These are phyloP conservation scores for Schizopora paradoxa DNA, from an alignment of 1,284 basidiomycete species.

Conservation along the genomic window DNA sequence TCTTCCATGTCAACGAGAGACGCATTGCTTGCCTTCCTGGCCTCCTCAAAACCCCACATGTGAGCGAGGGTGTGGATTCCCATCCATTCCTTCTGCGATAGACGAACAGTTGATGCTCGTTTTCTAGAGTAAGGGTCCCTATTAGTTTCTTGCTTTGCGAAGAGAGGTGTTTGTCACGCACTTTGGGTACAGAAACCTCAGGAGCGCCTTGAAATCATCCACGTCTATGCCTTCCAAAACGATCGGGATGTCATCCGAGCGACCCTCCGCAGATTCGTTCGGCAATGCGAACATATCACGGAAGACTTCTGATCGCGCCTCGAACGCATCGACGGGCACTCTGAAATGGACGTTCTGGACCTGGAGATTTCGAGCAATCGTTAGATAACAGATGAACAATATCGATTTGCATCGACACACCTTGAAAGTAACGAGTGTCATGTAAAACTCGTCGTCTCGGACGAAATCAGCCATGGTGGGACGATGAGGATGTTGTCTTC, in stretches of 20 bases:
- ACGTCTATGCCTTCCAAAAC: conserved; percentile 3
- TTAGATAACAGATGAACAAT: not conserved
- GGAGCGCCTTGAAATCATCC: conserved; percentile 6
- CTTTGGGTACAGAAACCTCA: conserved; percentile 5
- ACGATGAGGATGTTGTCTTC: no score
- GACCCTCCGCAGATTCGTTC: not conserved
- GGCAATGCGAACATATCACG: conserved; percentile 4
- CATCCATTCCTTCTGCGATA: conserved; percentile 9
- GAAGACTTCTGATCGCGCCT: conserved; percentile 13
- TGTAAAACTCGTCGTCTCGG: conserved; percentile 6
- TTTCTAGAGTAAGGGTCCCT: not conserved
- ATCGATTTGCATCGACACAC: not conserved
- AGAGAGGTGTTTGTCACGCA: conserved; percentile 1
- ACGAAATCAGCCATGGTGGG: no score
- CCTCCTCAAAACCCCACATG: conserved; percentile 10
- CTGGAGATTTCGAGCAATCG: no score
- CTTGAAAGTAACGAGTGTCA: conserved; percentile 3
- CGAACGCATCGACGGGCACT: conserved; percentile 9
- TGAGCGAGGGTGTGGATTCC: conserved; percentile 1
- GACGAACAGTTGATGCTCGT: not conserved
- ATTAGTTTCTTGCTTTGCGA: not conserved
- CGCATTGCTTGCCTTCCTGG: conserved; percentile 6
- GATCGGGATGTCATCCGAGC: conserved; percentile 10
- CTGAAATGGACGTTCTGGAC: conserved; percentile 9
- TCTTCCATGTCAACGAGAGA: not conserved